Base-by-base conservation (phyloP, 2,329 filamentous ascomycete species). In the Rhynchosporium agropyri region DNA sequence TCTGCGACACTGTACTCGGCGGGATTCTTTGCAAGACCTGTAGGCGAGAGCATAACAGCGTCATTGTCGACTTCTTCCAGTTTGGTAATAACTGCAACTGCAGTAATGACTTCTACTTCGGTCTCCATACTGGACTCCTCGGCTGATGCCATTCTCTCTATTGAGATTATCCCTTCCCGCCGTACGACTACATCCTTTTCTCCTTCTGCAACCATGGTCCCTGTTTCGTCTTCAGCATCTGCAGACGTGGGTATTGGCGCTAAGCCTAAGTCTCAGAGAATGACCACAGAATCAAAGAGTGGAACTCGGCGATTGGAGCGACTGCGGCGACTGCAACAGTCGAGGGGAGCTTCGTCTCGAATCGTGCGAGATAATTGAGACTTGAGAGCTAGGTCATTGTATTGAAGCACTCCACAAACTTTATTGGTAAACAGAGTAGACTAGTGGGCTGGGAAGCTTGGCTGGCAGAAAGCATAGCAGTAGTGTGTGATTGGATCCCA, bases 111-210 rank as follows among this genome's bases (percentile, higher is more conserved):
- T 31, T 3, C 12, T 15, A 20, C 29, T n/a, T 36, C 49, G 1
- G 49, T 15, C 12, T 51, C 33, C 31, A 3, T 6, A 38, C 31
- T 29, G 4, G n/a, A 13, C 15, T 36, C 29, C 6, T 31, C 49
- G 4, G 36, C 29, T 4, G 49, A 51, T 20, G 33, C 8, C 7
- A 13, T 51, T 7, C 13, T 36, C 2, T 51, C 49, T 33, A 51
- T 51, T 36, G 49, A 51, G 8, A 51, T 51, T 15, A 51, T 51
- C 13, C 49, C 49, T 36, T 51, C 31, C n/a, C 29, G 15, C 10
- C 15, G 5, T 7, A 36, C 29, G 3, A 36, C 49, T 20, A 20
- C 29, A 9, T 8, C 29, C 2, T 31, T 13, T n/a, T 3, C 31
- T 36, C 1, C 31, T 7, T 20, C 43, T 45, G 13, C n/a, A 20